Conservation (phyloP, 2,329 filamentous ascomycete genomes). For the Dactylellina cionopaga region DNA sequence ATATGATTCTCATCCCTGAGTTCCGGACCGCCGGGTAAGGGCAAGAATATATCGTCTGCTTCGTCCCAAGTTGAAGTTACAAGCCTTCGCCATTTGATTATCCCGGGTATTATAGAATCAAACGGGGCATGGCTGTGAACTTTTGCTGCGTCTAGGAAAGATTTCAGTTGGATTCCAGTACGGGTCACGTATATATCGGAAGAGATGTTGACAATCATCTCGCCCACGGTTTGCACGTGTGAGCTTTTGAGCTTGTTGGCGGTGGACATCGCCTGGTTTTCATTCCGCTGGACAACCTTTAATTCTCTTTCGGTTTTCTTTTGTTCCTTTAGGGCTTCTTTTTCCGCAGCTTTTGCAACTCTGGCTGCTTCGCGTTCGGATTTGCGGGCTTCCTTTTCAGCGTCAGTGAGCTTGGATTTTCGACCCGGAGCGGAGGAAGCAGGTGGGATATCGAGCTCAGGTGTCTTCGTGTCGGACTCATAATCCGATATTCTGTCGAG, state of each 20-base stretch:
- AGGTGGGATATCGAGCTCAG: background rate
- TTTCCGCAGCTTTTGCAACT: constrained; percentile 67
- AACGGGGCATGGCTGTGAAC: constrained; percentile 61
- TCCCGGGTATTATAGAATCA: constrained; percentile 57
- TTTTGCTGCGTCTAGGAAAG: constrained; percentile 66
- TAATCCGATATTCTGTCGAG: constrained; percentile 34
- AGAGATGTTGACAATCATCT: constrained; percentile 81
- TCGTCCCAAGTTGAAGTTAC: constrained; percentile 72
- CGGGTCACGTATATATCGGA: constrained; percentile 65
- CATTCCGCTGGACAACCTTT: constrained; percentile 66
- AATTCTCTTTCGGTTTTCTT: constrained; percentile 72
- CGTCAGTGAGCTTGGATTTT: constrained; percentile 66
- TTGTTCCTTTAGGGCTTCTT: constrained; percentile 70
- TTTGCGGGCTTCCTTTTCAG: constrained; percentile 64
- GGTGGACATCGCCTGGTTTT: constrained; percentile 66
- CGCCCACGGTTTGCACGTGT: constrained; percentile 76
- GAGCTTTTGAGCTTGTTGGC: constrained; percentile 78
- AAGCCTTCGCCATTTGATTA: constrained; percentile 76
- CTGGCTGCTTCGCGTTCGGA: constrained; percentile 56
- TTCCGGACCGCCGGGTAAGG: constrained; percentile 64
- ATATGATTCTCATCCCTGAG: constrained; percentile 68
- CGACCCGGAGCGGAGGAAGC: constrained; percentile 55
- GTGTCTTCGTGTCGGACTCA: background rate
- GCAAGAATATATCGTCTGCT: constrained; percentile 72
- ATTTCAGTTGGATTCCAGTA: constrained; percentile 64